Conservation (phyloP, 2,329 filamentous ascomycete genomes). For the Trichophyton schoenleinii region DNA sequence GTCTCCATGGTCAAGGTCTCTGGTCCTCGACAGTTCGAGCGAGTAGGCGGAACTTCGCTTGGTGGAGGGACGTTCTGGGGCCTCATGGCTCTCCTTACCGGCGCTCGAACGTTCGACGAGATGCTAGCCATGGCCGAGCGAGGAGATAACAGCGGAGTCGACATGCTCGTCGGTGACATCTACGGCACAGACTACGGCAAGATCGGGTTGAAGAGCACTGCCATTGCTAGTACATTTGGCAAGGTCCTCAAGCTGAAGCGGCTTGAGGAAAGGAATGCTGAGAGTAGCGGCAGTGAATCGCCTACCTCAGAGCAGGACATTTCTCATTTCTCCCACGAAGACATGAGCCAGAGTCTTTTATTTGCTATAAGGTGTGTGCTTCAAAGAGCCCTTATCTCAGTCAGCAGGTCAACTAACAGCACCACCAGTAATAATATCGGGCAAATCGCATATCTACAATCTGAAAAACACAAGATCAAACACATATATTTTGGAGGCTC, state of each 20-base stretch:
- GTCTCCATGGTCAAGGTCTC: slow-evolving; percentile 97
- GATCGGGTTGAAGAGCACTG: slow-evolving; percentile 88
- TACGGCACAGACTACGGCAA: slow-evolving; percentile 94
- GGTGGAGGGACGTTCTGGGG: slow-evolving; percentile 98
- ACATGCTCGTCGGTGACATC: slow-evolving; percentile 95
- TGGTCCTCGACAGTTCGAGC: slow-evolving; percentile 70
- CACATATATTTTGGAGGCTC: slow-evolving; percentile 96
- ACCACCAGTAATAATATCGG: slow-evolving; percentile 78
- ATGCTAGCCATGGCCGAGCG: slow-evolving; percentile 87
- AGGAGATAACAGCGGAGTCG: slow-evolving; percentile 84
- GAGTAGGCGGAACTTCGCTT: slow-evolving; percentile 87
- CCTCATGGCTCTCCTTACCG: slow-evolving; percentile 76
- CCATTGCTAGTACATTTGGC: slow-evolving; percentile 91
- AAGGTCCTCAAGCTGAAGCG: slow-evolving; percentile 92
- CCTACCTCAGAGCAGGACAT: slow-evolving; percentile 25
- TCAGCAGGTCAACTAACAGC: slow-evolving; percentile 17
- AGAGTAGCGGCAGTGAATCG: slow-evolving; percentile 44
- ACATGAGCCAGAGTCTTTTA: slow-evolving; percentile 80
- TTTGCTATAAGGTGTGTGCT: slow-evolving; percentile 62
- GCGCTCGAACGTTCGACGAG: slow-evolving; percentile 91
- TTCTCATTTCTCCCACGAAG: slow-evolving; percentile 58
- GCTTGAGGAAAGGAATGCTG: slow-evolving; percentile 64
- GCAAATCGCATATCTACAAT: slow-evolving; percentile 94
- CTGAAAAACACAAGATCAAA: slow-evolving; percentile 79
- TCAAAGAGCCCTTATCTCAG: neutral